A percentile compares a stretch with the other conserved stretches of the same genome.
Conservation (phyloP, 148 eudicot species). For the Suaeda aralocaspica region DNA sequence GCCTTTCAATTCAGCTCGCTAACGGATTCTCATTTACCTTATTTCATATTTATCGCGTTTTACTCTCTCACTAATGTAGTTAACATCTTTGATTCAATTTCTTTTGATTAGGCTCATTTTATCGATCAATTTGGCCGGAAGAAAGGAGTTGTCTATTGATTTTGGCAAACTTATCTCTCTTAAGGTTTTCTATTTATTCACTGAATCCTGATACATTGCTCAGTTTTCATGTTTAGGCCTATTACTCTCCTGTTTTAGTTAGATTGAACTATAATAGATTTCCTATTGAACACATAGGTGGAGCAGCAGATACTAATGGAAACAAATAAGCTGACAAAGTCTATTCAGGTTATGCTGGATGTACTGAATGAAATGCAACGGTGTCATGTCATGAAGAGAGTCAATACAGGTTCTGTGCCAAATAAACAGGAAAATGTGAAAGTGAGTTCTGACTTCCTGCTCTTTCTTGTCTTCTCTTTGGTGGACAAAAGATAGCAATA, state of each 20-base stretch:
- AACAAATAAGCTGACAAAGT: constrained; percentile 64
- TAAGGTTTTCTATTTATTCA: constrained; percentile 40
- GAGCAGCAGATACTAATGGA: constrained; percentile 58
- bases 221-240: not conserved
- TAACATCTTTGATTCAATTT: too few relatives aligned
- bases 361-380: constrained; percentile 84
- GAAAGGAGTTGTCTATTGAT: constrained; percentile 57
- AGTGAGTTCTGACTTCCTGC: constrained; percentile 27
- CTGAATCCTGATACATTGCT: not conserved
- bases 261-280: not conserved
- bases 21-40: too few relatives aligned
- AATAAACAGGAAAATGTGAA: constrained; percentile 43
- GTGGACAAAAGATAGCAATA: not conserved
- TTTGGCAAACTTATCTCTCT: constrained; percentile 66
- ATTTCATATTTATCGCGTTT: too few relatives aligned
- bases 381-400: constrained; percentile 62
- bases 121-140: constrained; percentile 74
- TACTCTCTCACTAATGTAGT: too few relatives aligned
- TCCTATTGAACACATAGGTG: constrained; percentile 49
- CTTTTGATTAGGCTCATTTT: too few relatives aligned
- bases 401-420: constrained; percentile 35
- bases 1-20: too few relatives aligned
- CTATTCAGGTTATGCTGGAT: constrained; percentile 67
- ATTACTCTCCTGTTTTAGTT: not conserved
- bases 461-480: not conserved